Base-by-base conservation (phyloP, 257 asterid species). In the Plantago elongata region DNA sequence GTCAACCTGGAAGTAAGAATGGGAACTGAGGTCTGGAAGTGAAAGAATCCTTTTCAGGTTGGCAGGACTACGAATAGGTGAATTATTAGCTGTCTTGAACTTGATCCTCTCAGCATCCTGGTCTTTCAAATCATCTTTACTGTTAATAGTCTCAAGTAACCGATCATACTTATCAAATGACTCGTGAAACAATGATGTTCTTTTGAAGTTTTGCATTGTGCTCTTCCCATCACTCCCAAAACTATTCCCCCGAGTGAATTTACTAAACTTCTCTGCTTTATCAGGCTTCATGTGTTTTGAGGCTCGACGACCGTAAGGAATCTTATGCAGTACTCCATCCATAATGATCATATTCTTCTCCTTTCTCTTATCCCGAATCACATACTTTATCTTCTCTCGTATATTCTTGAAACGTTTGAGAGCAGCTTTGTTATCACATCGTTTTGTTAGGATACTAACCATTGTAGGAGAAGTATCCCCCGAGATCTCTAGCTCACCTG, bases 291-390 rank as follows among this genome's bases (percentile, higher is more conserved):
- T 9, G 50, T 60, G 74, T 72, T 78, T 79, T 15, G 75, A 57
- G 42, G 62, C 56, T 27, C 74, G 59, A 3, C 60, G 72, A 5
- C 88, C 96, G 27, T 72, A 74, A 9, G 96, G 97, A 37, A 90
- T 69, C 64, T 82, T 88, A 61, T 90, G 88, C 54, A 85, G 83
- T 51, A 85, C 69, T 0, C 84, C 93, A 62, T 88, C 98, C 93
- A 82, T 85, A 11, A 83, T 38, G 56, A 90, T 90, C 51, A 88
- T 81, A 22, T 78, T 74, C 75, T 78, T 87, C 70, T 82, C 95
- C 58, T 87, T 83, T 60, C 74, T 83, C 69, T 76, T 71, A 63
- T 83, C 98, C 22, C 74, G 64, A 16, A 88, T 75, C 59, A 83
- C 95, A n/a, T 77, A 74, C 30, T 71, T 88, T 64, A 88, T 62